Evolutionary conservation across 768 basidiomycete genomes (phyloP).

Genomic region (Steccherinum ochraceum): DNA sequence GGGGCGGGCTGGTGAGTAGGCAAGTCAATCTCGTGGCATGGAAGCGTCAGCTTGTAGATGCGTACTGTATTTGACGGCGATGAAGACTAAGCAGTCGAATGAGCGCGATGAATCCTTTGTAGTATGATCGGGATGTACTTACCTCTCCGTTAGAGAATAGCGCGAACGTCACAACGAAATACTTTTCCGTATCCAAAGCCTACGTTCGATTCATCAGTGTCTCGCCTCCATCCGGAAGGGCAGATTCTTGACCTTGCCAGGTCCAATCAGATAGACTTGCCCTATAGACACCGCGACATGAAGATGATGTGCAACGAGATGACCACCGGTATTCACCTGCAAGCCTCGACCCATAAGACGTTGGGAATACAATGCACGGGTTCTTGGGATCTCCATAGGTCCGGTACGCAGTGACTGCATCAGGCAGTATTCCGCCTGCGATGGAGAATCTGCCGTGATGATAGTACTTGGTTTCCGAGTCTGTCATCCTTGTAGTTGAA

Average conservation of each 20-base stretch:
- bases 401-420: constrained; percentile 52
- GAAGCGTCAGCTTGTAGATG: too few species aligned
- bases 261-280: constrained; percentile 41
- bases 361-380: constrained; percentile 53
- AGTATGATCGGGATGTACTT: constrained; percentile 5
- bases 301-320: too few species aligned
- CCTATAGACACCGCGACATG: constrained; percentile 26
- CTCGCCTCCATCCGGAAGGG: too few species aligned
- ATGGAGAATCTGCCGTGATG: constrained; percentile 50
- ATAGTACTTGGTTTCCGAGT: constrained; percentile 35
- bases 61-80: constrained; percentile 55
- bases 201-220: constrained; percentile 11
- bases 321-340: too few species aligned
- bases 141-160: constrained; percentile 58
- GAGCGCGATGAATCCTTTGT: too few species aligned
- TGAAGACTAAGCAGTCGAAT: constrained; percentile 54
- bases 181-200: constrained; percentile 45
- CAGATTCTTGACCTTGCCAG: constrained; percentile 34
- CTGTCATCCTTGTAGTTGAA: too few species aligned
- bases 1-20: constrained; percentile 35
- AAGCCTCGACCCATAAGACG: constrained; percentile 48
- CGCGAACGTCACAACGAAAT: constrained; percentile 50
- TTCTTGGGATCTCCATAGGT: constrained; percentile 46
- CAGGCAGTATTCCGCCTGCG: constrained; percentile 45
- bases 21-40: too few species aligned